These are phyloP conservation scores for Diplosphaera chodatii DNA, from an alignment of 139 green algal species.

Conservation along the genomic window DNA sequence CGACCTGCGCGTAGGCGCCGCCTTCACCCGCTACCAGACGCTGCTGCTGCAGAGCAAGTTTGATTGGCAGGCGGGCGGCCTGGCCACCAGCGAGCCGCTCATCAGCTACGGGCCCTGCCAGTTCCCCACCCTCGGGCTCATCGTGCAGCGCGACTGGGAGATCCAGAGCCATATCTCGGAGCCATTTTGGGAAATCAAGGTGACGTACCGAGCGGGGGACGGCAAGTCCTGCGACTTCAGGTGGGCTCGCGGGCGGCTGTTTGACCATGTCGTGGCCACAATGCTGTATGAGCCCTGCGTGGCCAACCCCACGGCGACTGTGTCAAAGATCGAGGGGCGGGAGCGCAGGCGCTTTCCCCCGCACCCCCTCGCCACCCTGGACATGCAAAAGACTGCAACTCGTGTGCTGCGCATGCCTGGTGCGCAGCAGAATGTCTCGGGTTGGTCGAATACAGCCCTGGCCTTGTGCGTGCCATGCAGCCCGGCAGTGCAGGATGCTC, in stretches of 20 bases:
- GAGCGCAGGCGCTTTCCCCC: conserved; percentile 58
- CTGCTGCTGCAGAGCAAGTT: conserved; percentile 84
- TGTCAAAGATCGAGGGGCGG: conserved; percentile 48
- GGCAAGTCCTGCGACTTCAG: conserved; percentile 11
- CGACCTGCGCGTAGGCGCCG: conserved; percentile 89
- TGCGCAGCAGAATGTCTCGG: background rate
- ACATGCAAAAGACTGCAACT: conserved; percentile 90
- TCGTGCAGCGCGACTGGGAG: conserved; percentile 95
- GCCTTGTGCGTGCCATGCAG: no score
- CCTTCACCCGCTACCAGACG: conserved; percentile 96
- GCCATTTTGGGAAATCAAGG: conserved; percentile 85
- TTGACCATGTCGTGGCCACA: conserved; percentile 68
- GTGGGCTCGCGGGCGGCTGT: conserved; percentile 77
- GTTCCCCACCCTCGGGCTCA: conserved; percentile 96
- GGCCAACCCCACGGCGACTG: conserved; percentile 43
- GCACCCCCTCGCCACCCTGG: conserved; percentile 85
- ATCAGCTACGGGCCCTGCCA: conserved; percentile 95
- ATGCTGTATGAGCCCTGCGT: conserved; percentile 76
- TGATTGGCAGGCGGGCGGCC: conserved; percentile 47
- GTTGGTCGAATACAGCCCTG: background rate
- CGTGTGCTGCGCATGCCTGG: conserved; percentile 66
- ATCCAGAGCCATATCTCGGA: conserved; percentile 88
- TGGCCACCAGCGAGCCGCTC: conserved; percentile 24
- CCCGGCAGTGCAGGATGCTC: no score
- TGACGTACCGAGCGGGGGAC: conserved; percentile 14